Evolutionary conservation across 1,139 yeast species (phyloP), one percentile per base, ranked within the genome.

Genomic region (Saccharomyces hybrid): DNA sequence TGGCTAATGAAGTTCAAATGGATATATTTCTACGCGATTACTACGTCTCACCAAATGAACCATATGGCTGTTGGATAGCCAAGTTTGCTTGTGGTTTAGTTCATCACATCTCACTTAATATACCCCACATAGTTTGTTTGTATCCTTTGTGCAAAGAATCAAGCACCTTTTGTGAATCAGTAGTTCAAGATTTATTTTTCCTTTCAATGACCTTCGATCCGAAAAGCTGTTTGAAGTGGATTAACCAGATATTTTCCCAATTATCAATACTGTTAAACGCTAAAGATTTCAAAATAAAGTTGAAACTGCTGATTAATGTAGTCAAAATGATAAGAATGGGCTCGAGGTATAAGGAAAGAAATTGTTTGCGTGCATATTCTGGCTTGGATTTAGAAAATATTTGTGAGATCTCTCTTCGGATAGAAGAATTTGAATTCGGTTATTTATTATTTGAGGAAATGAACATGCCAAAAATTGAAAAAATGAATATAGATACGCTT

Each of bases 401-500:
- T 8, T 77, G 69, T 56, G 48, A 65, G 3, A 60, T 75, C 9
- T 79, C 86, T 0, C 58, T 73, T 0, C 57, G 65, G 1, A 66
- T 72, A 14, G 72, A 72, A 1, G 68, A 75, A 48, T 71, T 73
- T 14, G 75, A 77, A 52, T 73, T 84, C 7, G 79, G 86, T 0
- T 66, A 82, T 44, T 67, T 84, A 74, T 52, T 84, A 0, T 75
- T 79, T 58, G 93, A 86, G 60, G 88, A 83, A 56, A 65, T 66
- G 49, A 60, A 66, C 50, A 60, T 68, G 51, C 58, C 58, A 7
- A 16, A 49, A 7, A 1, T 27, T 7, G 9, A 14, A 26, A 26
- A 28, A 0, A 49, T 58, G 1, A 63, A 69, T 26, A 47, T 68
- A 9, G 51, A 56, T 0, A 54, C 66, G 2, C 61, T 82, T 27